Percentiles rank a stretch among this genome's conserved stretches.
Conservation (phyloP, 2,329 filamentous ascomycete genomes). For the Acephala macrosclerotiorum region DNA sequence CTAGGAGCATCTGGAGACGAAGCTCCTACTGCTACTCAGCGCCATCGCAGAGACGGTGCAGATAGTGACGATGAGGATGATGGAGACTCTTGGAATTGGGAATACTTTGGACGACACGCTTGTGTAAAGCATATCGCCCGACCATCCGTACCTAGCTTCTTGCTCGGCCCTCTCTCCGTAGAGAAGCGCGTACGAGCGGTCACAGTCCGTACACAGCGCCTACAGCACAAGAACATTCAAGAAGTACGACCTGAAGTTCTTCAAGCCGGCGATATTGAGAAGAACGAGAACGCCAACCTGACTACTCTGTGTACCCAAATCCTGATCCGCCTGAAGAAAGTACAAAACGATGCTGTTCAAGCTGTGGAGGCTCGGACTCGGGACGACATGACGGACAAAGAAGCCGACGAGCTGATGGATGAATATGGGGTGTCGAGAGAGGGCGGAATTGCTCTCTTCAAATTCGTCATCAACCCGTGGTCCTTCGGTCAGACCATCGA, state of each 20-base stretch:
- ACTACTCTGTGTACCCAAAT: slow-evolving; percentile 83
- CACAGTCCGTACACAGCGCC: slow-evolving; percentile 70
- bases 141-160: slow-evolving; percentile 80
- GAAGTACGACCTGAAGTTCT: slow-evolving; percentile 83
- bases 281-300: slow-evolving; percentile 79
- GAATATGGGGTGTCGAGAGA: slow-evolving; percentile 70
- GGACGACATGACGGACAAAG: slow-evolving; percentile 55
- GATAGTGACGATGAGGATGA: slow-evolving; percentile 72
- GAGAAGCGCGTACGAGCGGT: slow-evolving; percentile 82
- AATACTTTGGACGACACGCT: slow-evolving; percentile 78
- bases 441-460: slow-evolving; percentile 79
- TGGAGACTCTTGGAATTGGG: slow-evolving; percentile 86
- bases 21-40: slow-evolving; percentile 51
- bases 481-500: slow-evolving; percentile 96
- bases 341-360: background rate
- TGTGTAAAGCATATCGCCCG: slow-evolving; percentile 76
- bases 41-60: slow-evolving; percentile 53
- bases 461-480: slow-evolving; percentile 87
- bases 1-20: slow-evolving; percentile 63
- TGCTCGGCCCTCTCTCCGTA: slow-evolving; percentile 87
- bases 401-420: slow-evolving; percentile 63
- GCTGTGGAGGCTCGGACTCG: slow-evolving; percentile 50
- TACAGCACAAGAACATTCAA: slow-evolving; percentile 71
- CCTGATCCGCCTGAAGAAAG: slow-evolving; percentile 45
- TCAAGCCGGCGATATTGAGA: slow-evolving; percentile 73